Base-by-base conservation (phyloP, 768 basidiomycete genomes). In the Mycena pura region DNA sequence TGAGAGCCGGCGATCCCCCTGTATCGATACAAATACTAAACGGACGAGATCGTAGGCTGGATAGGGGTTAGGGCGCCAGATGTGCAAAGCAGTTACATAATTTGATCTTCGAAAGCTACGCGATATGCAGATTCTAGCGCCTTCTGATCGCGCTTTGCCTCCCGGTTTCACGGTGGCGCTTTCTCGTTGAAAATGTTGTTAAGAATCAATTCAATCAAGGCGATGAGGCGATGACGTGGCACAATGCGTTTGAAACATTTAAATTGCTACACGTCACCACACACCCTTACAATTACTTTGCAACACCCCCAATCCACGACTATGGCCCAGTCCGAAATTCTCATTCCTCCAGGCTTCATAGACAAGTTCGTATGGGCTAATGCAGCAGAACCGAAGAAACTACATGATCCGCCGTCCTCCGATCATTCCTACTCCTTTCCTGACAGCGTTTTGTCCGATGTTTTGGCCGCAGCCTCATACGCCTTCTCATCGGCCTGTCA, bases 401-500 rank as follows among this genome's bases (percentile, higher is more conserved):
- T n/a, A n/a, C n/a, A 36, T 36, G 34, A 36, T 36, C 34, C 34
- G 34, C 17, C 34, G 34, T 36, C 34, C 34, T 9, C 9, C 17
- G 9, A 36, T 36, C 34, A 36, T 9, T 36, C 34, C 34, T 36
- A 36, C 34, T 9, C 34, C 45, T 46, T 46, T 46, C 10, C 45
- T 46, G 45, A 29, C 7, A 29, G 45, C 27, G 45, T 46, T 46
- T 27, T 46, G 29, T 46, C 25, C 27, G 45, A 46, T 24, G 45
- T 46, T 46, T 27, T 46, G 25, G 45, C 45, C 29, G 45, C 45
- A 46, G 45, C 45, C 45, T 46, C 45, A 46, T 46, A 46, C 27
- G 45, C 45, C 45, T 46, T 46, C 45, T 46, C 45, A 19, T 27
- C 45, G 45, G n/a, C 25, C 21, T 22, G 10, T 15, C 45, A 46